Evolutionary conservation across 768 basidiomycete genomes (phyloP).

Genomic region (Coprinellus micaceus): DNA sequence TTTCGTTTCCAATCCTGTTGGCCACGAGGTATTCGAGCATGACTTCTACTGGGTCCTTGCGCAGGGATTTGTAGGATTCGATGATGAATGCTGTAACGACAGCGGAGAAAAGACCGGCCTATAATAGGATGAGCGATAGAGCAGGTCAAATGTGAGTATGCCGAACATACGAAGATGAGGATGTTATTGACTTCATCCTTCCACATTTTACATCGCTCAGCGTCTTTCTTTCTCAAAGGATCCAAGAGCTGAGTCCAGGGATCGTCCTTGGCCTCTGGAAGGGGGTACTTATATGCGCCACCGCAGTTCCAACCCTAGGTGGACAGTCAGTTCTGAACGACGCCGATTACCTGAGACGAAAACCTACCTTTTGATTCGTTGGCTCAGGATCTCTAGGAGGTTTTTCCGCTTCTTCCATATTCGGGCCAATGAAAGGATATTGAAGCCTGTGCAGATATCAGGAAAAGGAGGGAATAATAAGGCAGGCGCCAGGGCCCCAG

Average conservation of each 20-base stretch:
- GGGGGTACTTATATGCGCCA: neutral
- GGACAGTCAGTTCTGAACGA: no score
- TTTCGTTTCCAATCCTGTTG: neutral
- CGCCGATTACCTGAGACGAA: no score
- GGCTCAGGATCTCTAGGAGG: no score
- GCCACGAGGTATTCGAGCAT: neutral
- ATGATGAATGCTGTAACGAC: conserved; percentile 24
- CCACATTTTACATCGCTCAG: conserved; percentile 10
- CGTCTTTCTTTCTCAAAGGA: conserved; percentile 7
- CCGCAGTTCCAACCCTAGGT: neutral
- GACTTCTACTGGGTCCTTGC: conserved; percentile 15
- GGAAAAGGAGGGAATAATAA: no score
- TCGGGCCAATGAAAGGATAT: no score
- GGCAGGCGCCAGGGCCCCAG: no score
- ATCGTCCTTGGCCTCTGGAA: neutral
- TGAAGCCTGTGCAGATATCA: no score
- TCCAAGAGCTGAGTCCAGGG: neutral
- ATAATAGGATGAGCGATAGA: no score
- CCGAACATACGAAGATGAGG: conserved; percentile 11
- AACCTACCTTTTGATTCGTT: no score
- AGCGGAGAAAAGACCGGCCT: conserved; percentile 27
- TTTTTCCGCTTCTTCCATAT: no score
- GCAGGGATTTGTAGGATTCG: conserved; percentile 20
- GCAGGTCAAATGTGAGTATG: neutral
- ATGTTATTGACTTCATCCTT: conserved; percentile 14